Evolutionary conservation across 257 asterid species (phyloP).

Genomic region (Fraxinus cuspidata): DNA sequence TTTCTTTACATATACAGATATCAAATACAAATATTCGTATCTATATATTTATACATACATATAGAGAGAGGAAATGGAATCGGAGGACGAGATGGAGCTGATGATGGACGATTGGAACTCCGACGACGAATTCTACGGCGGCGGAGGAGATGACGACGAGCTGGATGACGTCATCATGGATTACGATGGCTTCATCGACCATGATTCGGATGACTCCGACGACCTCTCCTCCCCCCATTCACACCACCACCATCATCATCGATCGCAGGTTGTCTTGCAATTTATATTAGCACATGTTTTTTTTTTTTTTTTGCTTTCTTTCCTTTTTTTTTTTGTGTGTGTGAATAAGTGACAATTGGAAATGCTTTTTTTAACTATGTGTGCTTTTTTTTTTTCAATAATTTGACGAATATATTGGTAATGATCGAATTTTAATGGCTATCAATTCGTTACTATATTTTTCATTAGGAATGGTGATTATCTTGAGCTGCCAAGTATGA

Average conservation of each 20-base stretch:
- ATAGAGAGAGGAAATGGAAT: conserved; percentile 44
- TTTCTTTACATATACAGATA: background rate
- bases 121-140: conserved; percentile 61
- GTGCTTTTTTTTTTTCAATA: background rate
- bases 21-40: background rate
- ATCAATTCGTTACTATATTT: background rate
- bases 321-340: background rate
- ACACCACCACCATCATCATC: conserved; percentile 36
- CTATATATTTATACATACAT: background rate
- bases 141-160: conserved; percentile 48
- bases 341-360: conserved; percentile 21
- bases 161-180: conserved; percentile 61
- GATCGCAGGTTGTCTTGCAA: conserved; percentile 64
- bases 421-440: background rate
- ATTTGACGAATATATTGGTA: background rate
- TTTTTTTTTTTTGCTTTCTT: background rate
- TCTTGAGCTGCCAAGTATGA: background rate
- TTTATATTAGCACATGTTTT: background rate
- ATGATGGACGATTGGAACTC: conserved; percentile 60
- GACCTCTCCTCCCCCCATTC: conserved; percentile 40
- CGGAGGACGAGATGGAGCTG: conserved; percentile 66
- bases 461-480: background rate
- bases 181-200: conserved; percentile 70
- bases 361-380: conserved; percentile 4
- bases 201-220: conserved; percentile 80